Evolutionary conservation across 495 filamentous ascomycete species (phyloP).

Genomic region (Parmelia sp.): DNA sequence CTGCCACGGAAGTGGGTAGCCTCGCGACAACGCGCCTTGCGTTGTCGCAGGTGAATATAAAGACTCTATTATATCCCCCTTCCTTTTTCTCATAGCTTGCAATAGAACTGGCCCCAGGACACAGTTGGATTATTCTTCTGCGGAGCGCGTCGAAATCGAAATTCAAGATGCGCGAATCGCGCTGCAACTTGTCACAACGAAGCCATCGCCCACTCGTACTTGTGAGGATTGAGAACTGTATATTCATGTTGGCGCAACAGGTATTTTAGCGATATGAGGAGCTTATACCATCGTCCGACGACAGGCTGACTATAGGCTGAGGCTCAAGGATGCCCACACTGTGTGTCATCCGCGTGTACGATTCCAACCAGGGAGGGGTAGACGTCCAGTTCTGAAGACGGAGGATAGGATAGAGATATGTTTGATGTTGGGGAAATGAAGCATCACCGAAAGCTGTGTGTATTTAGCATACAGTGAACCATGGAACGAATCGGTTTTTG

Average conservation of each 20-base stretch:
- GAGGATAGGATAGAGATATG: too few relatives aligned
- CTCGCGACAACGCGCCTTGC: conserved; percentile 33
- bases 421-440: too few relatives aligned
- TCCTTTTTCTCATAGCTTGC: conserved; percentile 34
- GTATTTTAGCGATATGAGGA: not conserved
- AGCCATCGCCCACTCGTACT: conserved; percentile 40
- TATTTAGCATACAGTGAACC: too few relatives aligned
- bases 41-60: conserved; percentile 38
- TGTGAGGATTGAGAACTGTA: conserved; percentile 32
- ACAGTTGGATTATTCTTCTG: conserved; percentile 28
- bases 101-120: conserved; percentile 28
- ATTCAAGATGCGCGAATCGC: conserved; percentile 33
- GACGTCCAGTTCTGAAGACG: too few relatives aligned
- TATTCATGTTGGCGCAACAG: not conserved
- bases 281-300: not conserved
- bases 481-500: too few relatives aligned
- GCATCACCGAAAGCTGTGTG: too few relatives aligned
- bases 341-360: not conserved
- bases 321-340: not conserved
- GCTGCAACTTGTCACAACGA: conserved; percentile 35
- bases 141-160: conserved; percentile 39
- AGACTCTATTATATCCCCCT: conserved; percentile 41
- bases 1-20: conserved; percentile 33
- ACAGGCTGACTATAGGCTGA: not conserved
- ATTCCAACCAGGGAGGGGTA: too few relatives aligned